Evolutionary conservation across 2,329 filamentous ascomycete genomes (phyloP).

Genomic region (Dothistroma septosporum): DNA sequence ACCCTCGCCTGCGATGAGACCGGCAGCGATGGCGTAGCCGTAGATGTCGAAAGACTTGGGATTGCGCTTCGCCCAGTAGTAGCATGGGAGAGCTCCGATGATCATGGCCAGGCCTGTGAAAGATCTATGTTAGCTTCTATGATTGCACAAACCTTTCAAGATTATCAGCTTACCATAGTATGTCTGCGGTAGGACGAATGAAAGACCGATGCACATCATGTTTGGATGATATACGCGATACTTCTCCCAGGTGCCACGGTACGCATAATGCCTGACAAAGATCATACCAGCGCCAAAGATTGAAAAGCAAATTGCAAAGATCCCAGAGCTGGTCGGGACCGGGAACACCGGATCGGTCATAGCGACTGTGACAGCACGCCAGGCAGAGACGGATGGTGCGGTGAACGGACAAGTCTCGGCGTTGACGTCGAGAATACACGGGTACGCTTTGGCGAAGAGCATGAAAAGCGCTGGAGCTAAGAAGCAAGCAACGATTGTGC

Average conservation of each 20-base stretch:
- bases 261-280: conserved; percentile 53
- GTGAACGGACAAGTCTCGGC: conserved; percentile 55
- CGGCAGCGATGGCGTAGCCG: conserved; percentile 57
- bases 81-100: conserved; percentile 54
- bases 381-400: conserved; percentile 61
- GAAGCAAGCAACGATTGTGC: conserved; percentile 61
- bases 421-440: conserved; percentile 56
- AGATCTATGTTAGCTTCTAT: no score
- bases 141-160: no score
- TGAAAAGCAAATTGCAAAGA: conserved; percentile 56
- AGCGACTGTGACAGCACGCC: conserved; percentile 61
- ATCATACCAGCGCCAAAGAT: conserved; percentile 51
- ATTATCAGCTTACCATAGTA: conserved; percentile 40
- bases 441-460: conserved; percentile 64
- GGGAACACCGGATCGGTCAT: conserved; percentile 55
- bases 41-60: conserved; percentile 53
- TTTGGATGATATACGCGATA: conserved; percentile 56
- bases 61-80: conserved; percentile 53
- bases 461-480: conserved; percentile 64
- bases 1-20: conserved; percentile 61
- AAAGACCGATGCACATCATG: conserved; percentile 56
- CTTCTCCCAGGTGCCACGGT: conserved; percentile 52
- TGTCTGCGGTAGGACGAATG: conserved; percentile 56
- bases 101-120: conserved; percentile 49
- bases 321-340: conserved; percentile 54